Evolutionary conservation across 73 alveolate genomes (phyloP), one percentile per base, ranked within the genome.

Genomic region (Paramecium caudatum): DNA sequence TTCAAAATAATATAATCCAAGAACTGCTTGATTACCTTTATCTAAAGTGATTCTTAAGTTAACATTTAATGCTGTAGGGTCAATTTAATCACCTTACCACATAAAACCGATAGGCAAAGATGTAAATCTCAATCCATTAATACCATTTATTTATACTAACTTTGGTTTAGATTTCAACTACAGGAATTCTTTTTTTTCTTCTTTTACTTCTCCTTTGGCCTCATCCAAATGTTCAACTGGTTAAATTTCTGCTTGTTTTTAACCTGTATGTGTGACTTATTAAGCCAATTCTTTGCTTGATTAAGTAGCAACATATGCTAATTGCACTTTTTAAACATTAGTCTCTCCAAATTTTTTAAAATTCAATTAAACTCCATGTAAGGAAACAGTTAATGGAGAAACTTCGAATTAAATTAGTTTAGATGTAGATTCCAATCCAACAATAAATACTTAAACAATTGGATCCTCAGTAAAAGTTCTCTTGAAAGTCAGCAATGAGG

Each of bases 31-130:
- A 74, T 74, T 74, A 39, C 88, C 88, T 45, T 74, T 74, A 74
- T 74, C 88, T 13, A 74, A 37, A 0, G 88, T 74, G 15, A 74
- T 74, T 74, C 88, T 74, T 0, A 74, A 8, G 43, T 74, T 74
- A 4, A 74, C 88, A 74, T 74, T 74, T 10, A 74, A 39, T 34
- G 88, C 88, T 16, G 88, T 74, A 9, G 88, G 88, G 19, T 74
- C 88, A 74, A 74, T 74, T 39, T 36, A 41, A 74, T 74, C 88
- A 15, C 88, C 88, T 74, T 74, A 41, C 88, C 88, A 74, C 88
- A 74, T 74, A 41, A 74, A 74, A 12, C 47, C 43, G 6, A 74
- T 41, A 7, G 88, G 88, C 10, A 23, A 19, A 19, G 43, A 74
- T 74, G 47, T 27, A 74, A 37, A 74, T 74, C 88, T 36, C 21